Base-by-base conservation (phyloP, 495 filamentous ascomycete species). In the Lasiosphaeris hirsuta region DNA sequence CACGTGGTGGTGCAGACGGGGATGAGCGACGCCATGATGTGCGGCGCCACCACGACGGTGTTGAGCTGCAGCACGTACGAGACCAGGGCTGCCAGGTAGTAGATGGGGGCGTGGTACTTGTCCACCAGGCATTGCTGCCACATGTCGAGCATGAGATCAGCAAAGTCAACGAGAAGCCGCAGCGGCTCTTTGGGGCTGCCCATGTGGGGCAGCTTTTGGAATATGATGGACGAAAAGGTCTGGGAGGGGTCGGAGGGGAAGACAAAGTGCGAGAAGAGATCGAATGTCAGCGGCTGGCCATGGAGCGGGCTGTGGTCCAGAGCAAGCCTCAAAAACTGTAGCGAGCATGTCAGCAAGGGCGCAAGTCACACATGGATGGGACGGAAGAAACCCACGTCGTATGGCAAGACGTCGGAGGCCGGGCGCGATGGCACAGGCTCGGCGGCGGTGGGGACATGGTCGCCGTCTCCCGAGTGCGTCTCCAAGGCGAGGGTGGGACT, bases 41-140 rank as follows among this genome's bases (percentile, higher is more conserved):
- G 72, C 0, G 74, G 75, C 11, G 75, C 73, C 1, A 78, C 67
- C 11, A 54, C 65, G 0, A 65, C 52, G 2, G 74, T 67, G 48
- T 79, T 72, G 14, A 78, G 54, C 50, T 74, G 68, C 9, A 79
- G 51, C 7, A 68, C 69, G 46, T 74, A 72, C 8, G 60, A 52
- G 7, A 75, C 44, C 10, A 80, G 65, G 13, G 70, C 62, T 7
- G 71, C 68, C 0, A 80, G 61, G 39, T 78, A 70, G 57, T 70
- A 72, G 30, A 80, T 74, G 5, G 77, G 76, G 8, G 58, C 66
- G 36, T 76, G 66, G 64, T 78, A 67, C 15, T 57, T 57, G 49
- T 80, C 74, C 2, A 67, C 61, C 15, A 68, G 67, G 45, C 75
- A 78, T n/a, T 59, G 67, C 40, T 68, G 69, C 77, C 77, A 80